A percentile compares a stretch with the other conserved stretches of the same genome.
Conservation (phyloP, 1,284 basidiomycete species). For the Inonotus hispidus region DNA sequence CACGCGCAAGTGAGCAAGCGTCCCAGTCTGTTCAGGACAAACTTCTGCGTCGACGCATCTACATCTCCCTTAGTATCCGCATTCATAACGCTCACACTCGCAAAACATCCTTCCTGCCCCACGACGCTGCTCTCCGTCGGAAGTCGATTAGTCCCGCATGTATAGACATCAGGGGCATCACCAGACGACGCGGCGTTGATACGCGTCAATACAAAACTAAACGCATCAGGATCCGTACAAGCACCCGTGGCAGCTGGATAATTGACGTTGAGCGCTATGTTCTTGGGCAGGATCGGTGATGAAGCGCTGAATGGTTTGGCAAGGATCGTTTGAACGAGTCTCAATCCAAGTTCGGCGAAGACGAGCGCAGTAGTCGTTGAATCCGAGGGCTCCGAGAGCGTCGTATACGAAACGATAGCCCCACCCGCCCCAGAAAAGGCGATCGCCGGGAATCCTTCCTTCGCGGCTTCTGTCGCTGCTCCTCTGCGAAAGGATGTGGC, state of each 20-base stretch:
- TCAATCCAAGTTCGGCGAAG: slow-evolving; percentile 39
- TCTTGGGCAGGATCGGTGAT: slow-evolving; percentile 35
- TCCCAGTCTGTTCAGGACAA: slow-evolving; percentile 33
- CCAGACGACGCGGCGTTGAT: slow-evolving; percentile 21
- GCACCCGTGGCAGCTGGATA: slow-evolving; percentile 35
- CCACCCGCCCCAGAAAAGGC: slow-evolving; percentile 43
- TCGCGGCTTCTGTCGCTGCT: slow-evolving; percentile 42
- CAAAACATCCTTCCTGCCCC: slow-evolving; percentile 33
- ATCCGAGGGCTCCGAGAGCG: slow-evolving; percentile 32
- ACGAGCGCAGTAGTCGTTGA: slow-evolving; percentile 35
- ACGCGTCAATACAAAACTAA: slow-evolving; percentile 43
- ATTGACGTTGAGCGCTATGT: slow-evolving; percentile 46
- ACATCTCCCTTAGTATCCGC: slow-evolving; percentile 41
- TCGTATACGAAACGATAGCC: slow-evolving; percentile 43
- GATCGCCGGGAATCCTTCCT: slow-evolving; percentile 43
- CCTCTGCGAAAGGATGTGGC: slow-evolving; percentile 30
- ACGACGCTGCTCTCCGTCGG: slow-evolving; percentile 39
- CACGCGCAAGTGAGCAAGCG: slow-evolving; percentile 21
- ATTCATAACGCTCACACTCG: slow-evolving; percentile 43
- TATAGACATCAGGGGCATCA: slow-evolving; percentile 32
- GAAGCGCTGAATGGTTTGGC: slow-evolving; percentile 18
- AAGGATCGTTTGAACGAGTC: slow-evolving; percentile 36
- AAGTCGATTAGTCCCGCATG: slow-evolving; percentile 34
- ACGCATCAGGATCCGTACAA: slow-evolving; percentile 35
- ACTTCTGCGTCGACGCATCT: slow-evolving; percentile 33